Percentiles rank a stretch among this genome's conserved stretches.
Evolutionary conservation across 108 stramenopile genomes (phyloP).

Genomic region (Cyclotella sp.): DNA sequence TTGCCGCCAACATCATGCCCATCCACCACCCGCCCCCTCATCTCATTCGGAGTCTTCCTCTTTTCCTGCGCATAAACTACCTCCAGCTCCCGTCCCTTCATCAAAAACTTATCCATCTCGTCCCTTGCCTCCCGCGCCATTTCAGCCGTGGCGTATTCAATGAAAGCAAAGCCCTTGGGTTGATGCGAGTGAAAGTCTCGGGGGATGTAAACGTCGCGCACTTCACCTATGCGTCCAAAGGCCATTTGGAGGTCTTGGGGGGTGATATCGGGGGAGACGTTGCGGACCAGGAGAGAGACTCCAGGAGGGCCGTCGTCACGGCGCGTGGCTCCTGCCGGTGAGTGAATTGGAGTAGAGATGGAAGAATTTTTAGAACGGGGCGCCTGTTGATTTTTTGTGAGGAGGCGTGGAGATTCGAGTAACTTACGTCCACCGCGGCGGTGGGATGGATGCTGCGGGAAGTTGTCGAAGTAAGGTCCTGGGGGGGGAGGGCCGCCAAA

Average conservation of each 20-base stretch:
- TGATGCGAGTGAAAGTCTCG: constrained; percentile 87
- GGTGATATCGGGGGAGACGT: constrained; percentile 74
- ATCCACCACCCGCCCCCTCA: constrained; percentile 75
- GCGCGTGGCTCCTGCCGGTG: constrained; percentile 54
- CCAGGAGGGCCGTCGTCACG: constrained; percentile 88
- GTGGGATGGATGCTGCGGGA: constrained; percentile 28
- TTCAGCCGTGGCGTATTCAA: constrained; percentile 86
- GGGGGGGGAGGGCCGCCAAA: constrained; percentile 30
- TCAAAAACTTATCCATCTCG: constrained; percentile 88
- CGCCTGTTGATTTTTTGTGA: neutral
- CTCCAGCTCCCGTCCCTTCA: constrained; percentile 87
- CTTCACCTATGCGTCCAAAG: constrained; percentile 86
- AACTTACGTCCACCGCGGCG: constrained; percentile 21
- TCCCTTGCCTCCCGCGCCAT: constrained; percentile 83
- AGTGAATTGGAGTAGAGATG: constrained; percentile 12
- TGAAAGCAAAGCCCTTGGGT: constrained; percentile 90
- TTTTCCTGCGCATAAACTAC: constrained; percentile 92
- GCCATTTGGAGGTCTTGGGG: constrained; percentile 75
- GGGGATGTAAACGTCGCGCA: constrained; percentile 91
- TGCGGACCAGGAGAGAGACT: constrained; percentile 84
- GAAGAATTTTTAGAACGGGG: neutral
- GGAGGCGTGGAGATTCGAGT: constrained; percentile 6
- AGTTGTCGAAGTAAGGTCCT: constrained; percentile 24
- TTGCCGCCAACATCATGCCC: constrained; percentile 29
- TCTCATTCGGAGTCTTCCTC: constrained; percentile 88